These are phyloP conservation scores for Monosporascus sp. DNA, from an alignment of 2,329 filamentous ascomycete genomes.

Conservation along the genomic window DNA sequence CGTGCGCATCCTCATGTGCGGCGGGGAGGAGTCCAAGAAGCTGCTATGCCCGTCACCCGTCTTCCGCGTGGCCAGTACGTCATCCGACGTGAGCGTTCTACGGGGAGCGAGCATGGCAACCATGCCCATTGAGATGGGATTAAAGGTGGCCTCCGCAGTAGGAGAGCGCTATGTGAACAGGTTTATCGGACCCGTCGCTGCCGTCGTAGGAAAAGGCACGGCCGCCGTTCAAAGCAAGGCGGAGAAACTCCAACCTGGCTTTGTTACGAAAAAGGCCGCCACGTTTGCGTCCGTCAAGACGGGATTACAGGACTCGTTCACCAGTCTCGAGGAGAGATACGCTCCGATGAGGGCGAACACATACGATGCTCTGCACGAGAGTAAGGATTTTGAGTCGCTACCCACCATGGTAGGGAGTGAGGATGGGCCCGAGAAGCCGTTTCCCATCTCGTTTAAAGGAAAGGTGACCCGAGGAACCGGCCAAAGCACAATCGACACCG, in stretches of 20 bases:
- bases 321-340: conserved; percentile 31
- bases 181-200: conserved; percentile 36
- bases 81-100: conserved; percentile 53
- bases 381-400: conserved; percentile 26
- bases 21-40: conserved; percentile 34
- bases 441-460: conserved; percentile 47
- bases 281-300: conserved; percentile 31
- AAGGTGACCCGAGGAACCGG: conserved; percentile 41
- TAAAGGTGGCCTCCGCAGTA: conserved; percentile 49
- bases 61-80: conserved; percentile 64
- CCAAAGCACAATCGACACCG: conserved; percentile 31
- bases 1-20: conserved; percentile 60
- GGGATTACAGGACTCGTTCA: conserved; percentile 25
- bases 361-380: conserved; percentile 30
- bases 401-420: conserved; percentile 40
- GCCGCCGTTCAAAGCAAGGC: conserved; percentile 37
- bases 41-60: conserved; percentile 61
- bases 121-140: conserved; percentile 60
- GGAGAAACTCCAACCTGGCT: conserved; percentile 21
- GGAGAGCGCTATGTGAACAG: conserved; percentile 38
- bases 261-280: conserved; percentile 36
- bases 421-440: conserved; percentile 46
- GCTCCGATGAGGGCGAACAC: conserved; percentile 25
- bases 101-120: conserved; percentile 60
- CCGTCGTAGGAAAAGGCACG: conserved; percentile 34